Percentiles rank a stretch among this genome's conserved stretches.
Evolutionary conservation across 208 protist genomes (phyloP).

Genomic region (Crithidia mellificae): DNA sequence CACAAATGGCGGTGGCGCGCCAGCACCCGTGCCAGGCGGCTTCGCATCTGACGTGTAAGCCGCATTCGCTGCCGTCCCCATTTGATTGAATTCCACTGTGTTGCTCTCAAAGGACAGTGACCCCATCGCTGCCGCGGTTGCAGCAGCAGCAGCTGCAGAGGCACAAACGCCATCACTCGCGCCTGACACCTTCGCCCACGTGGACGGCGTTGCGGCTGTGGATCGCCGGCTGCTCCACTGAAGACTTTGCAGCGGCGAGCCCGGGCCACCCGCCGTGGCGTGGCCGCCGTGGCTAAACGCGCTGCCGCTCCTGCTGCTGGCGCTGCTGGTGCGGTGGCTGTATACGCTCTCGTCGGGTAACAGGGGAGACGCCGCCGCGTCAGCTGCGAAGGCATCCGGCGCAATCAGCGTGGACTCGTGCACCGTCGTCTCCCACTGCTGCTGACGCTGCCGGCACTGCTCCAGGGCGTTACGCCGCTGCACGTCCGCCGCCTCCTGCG

Average conservation of each 20-base stretch:
- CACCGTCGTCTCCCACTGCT: slow-evolving; percentile 6
- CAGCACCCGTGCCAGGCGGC: too few relatives aligned
- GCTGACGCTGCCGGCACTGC: slow-evolving; percentile 30
- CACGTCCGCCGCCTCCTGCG: slow-evolving; percentile 43
- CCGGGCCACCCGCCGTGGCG: too few relatives aligned
- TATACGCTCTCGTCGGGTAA: neutral
- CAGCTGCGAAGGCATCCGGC: neutral
- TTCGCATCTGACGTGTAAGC: too few relatives aligned
- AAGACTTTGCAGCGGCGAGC: neutral
- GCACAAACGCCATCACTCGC: neutral
- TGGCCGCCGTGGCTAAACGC: too few relatives aligned
- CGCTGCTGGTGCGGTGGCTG: neutral
- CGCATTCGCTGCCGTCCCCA: too few relatives aligned
- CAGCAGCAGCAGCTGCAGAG: too few relatives aligned
- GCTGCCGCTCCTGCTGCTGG: too few relatives aligned
- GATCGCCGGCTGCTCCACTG: neutral
- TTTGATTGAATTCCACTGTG: too few relatives aligned
- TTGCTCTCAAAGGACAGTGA: too few relatives aligned
- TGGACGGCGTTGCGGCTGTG: neutral
- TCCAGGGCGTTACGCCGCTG: slow-evolving; percentile 36
- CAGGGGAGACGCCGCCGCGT: neutral
- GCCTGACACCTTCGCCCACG: neutral
- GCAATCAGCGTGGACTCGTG: neutral
- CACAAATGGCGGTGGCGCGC: too few relatives aligned
- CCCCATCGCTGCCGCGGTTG: neutral